Evolutionary conservation across 2,329 filamentous ascomycete genomes (phyloP).

Genomic region (Aspergillus candidus): DNA sequence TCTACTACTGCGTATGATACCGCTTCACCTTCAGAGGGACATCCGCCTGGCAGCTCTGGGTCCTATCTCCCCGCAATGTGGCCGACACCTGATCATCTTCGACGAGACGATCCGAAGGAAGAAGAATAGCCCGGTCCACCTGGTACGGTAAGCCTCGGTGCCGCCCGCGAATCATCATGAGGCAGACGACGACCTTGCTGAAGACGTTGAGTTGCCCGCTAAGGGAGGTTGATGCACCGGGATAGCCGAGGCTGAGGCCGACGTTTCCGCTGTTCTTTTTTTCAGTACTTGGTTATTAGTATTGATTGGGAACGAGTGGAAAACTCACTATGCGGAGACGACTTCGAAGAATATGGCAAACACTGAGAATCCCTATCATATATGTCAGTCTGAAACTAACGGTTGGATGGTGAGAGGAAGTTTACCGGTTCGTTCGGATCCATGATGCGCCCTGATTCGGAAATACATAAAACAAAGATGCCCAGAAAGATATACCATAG

Average conservation of each 20-base stretch:
- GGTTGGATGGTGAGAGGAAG: background rate
- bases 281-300: slow-evolving; percentile 3
- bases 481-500: slow-evolving; percentile 59
- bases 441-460: slow-evolving; percentile 41
- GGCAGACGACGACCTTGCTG: slow-evolving; percentile 51
- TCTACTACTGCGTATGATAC: slow-evolving; percentile 6
- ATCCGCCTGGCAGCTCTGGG: background rate
- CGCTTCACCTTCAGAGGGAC: slow-evolving; percentile 2
- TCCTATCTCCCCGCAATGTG: background rate
- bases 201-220: slow-evolving; percentile 43
- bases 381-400: background rate
- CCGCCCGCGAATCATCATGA: slow-evolving; percentile 51
- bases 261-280: slow-evolving; percentile 25
- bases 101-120: slow-evolving; percentile 22
- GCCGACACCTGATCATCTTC: slow-evolving; percentile 8
- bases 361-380: slow-evolving; percentile 40
- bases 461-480: slow-evolving; percentile 52
- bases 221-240: slow-evolving; percentile 24
- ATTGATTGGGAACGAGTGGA: background rate
- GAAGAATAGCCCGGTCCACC: slow-evolving; percentile 43
- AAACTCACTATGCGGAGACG: slow-evolving; percentile 35
- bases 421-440: slow-evolving; percentile 22
- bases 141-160: slow-evolving; percentile 52
- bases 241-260: slow-evolving; percentile 30
- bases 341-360: slow-evolving; percentile 49